These are phyloP conservation scores for Hyphopichia wangnamkhiaoensis DNA, from an alignment of 1,139 yeast genomes.

Conservation along the genomic window DNA sequence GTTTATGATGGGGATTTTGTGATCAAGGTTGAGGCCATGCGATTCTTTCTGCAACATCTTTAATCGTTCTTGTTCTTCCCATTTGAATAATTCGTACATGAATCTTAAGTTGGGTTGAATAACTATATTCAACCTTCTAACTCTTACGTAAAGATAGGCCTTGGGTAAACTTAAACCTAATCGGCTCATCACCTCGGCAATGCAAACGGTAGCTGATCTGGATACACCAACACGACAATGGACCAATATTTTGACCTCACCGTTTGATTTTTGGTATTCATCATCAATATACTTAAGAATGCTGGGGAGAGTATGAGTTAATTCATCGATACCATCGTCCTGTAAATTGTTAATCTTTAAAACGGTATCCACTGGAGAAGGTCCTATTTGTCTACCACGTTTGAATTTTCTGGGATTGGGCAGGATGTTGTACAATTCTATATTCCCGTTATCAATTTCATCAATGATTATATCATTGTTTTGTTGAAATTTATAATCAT, in stretches of 20 bases:
- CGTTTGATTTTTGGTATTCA: conserved; percentile 26
- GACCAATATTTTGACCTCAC: conserved; percentile 38
- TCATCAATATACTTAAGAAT: conserved; percentile 39
- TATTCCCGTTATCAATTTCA: conserved; percentile 29
- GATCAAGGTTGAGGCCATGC: too few species aligned
- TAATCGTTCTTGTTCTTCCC: conserved; percentile 41
- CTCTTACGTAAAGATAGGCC: conserved; percentile 49
- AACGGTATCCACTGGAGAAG: conserved; percentile 29
- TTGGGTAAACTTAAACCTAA: conserved; percentile 36
- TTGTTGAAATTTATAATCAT: conserved; percentile 30
- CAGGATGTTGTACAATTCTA: conserved; percentile 31
- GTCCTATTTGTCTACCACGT: background rate
- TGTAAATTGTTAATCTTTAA: conserved; percentile 48
- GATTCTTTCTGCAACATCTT: conserved; percentile 15
- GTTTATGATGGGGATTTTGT: too few species aligned
- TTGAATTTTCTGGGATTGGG: conserved; percentile 14
- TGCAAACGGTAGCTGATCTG: conserved; percentile 50
- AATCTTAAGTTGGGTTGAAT: conserved; percentile 51
- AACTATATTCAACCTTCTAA: conserved; percentile 46
- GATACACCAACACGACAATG: conserved; percentile 56
- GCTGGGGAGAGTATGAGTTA: conserved; percentile 34
- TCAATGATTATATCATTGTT: conserved; percentile 26
- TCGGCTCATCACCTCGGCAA: conserved; percentile 50
- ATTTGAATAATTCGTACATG: conserved; percentile 51
- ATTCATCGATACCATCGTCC: conserved; percentile 51